Base-by-base conservation (phyloP, 2,329 filamentous ascomycete genomes). In the Elsinoe perseae region DNA sequence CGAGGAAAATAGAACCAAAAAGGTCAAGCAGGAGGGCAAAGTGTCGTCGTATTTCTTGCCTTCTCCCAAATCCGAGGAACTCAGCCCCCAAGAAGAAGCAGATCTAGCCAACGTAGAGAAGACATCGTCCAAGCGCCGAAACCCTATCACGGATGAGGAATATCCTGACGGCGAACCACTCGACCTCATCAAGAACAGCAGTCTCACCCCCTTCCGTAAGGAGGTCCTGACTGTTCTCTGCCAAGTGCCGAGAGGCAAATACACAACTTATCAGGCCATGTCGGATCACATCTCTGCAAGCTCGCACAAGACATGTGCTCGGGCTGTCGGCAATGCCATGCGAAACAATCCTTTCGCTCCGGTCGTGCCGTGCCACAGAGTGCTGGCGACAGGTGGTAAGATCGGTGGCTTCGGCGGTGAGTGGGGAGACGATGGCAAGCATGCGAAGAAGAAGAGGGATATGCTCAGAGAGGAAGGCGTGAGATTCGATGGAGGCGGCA, bases 341-440 rank as follows among this genome's bases (percentile, higher is more conserved):
- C 63, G 71, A 14, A 70, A 69, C 53, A 73, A 74, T 53, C 70
- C 72, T 0, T 74, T 72, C 44, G 71, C 72, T 6, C 72, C 72
- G 1, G 66, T 69, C 16, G 71, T 75, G 4, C 72, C 72, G 0
- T 75, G 72, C 50, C 72, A 75, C 59, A 62, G 72, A 2, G 66
- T 70, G 4, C 55, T 71, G 48, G 68, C 69, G 12, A 63, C 63
- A 14, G 66, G 66, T 50, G 66, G 67, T 10, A 62, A 66, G 5
- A 66, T 80, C 18, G 77, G 78, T 14, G 78, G 78, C 9, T 80
- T 80, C 62, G 72, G 74, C 34, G 78, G 78, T 12, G 68, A 70
- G 30, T 76, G 76, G 75, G 70, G 72, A 23, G 72, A 73, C 56
- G 66, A 72, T n/a, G 73, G 72, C 4, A 69, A 70, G 60, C 69